Percentiles rank a stretch among this genome's conserved stretches.
Conservation (phyloP, 2,329 filamentous ascomycete genomes). For the Ceratocystis ficicola region DNA sequence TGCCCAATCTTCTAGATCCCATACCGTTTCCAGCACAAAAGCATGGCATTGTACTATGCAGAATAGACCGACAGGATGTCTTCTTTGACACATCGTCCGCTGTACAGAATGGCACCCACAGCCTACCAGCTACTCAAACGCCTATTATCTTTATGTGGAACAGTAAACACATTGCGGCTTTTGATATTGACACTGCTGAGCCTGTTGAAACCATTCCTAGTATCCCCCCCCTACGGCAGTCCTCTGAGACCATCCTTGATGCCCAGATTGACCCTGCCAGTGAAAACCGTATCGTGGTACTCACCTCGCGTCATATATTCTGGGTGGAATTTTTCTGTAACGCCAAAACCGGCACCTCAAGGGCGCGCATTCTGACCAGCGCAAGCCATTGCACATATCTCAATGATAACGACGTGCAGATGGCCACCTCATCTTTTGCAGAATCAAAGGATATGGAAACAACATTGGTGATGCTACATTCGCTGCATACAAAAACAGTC, state of each 20-base stretch:
- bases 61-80: neutral
- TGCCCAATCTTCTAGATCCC: constrained; percentile 28
- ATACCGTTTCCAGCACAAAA: constrained; percentile 29
- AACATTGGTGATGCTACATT: constrained; percentile 12
- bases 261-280: constrained; percentile 16
- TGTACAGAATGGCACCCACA: neutral
- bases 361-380: neutral
- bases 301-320: constrained; percentile 20
- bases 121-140: neutral
- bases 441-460: neutral
- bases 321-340: constrained; percentile 18
- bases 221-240: constrained; percentile 8
- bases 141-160: constrained; percentile 21
- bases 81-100: neutral
- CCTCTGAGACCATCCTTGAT: constrained; percentile 20
- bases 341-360: neutral
- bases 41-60: constrained; percentile 36
- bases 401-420: constrained; percentile 14
- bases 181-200: constrained; percentile 11
- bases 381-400: neutral
- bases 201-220: constrained; percentile 11
- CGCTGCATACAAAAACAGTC: neutral
- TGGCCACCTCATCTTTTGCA: neutral
- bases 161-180: constrained; percentile 12
- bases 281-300: constrained; percentile 17